Conservation (phyloP, 2,329 filamentous ascomycete species). For the Botryotinia convoluta region DNA sequence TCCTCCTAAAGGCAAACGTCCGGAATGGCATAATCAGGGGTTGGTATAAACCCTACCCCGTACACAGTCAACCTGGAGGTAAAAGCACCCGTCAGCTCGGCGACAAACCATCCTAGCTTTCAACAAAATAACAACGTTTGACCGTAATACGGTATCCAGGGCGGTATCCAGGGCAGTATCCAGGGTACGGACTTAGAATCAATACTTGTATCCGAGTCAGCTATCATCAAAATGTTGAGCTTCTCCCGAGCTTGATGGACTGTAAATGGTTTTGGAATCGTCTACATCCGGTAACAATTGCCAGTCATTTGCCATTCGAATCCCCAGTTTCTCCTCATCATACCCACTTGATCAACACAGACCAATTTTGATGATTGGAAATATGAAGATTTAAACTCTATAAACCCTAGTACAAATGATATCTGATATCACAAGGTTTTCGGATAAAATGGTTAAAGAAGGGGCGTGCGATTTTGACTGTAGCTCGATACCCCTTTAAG, state of each 20-base stretch:
- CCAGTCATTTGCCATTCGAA: neutral
- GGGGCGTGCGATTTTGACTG: neutral
- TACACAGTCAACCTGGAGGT: neutral
- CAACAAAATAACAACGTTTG: neutral
- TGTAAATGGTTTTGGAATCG: neutral
- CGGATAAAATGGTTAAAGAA: conserved; percentile 1
- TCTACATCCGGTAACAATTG: neutral
- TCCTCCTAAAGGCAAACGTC: neutral
- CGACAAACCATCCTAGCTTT: neutral
- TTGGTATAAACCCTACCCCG: neutral
- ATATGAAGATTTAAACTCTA: neutral
- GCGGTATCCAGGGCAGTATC: neutral
- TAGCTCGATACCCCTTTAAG: neutral
- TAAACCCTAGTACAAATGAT: neutral
- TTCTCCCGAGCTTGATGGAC: neutral
- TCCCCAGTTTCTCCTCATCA: conserved; percentile 1
- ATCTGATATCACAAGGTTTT: neutral
- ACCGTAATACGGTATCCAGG: neutral
- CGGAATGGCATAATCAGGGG: neutral
- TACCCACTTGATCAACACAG: neutral
- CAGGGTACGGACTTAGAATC: neutral
- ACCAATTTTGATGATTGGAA: neutral
- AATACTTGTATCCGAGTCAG: neutral
- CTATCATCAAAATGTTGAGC: neutral
- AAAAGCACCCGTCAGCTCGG: conserved; percentile 1